Percentiles rank a stretch among this genome's conserved stretches.
Conservation (phyloP, 495 filamentous ascomycete species). For the Talaromyces borbonicus region DNA sequence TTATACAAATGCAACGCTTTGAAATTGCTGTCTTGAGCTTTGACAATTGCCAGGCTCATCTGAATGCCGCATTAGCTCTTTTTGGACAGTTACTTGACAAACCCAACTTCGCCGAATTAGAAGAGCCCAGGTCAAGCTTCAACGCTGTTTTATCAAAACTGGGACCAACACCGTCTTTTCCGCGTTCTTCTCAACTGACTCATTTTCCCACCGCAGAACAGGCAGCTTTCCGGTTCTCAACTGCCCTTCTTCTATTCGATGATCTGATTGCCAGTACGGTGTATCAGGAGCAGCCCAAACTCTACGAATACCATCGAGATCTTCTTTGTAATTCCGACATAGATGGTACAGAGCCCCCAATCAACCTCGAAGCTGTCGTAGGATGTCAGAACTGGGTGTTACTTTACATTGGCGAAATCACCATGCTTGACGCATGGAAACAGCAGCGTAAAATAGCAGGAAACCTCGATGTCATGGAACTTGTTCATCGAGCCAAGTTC, state of each 20-base stretch:
- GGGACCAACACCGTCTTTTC: constrained; percentile 17
- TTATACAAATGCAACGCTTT: constrained; percentile 44
- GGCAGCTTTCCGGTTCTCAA: constrained; percentile 43
- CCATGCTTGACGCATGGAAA: constrained; percentile 42
- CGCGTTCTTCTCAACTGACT: constrained; percentile 10
- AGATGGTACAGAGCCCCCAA: constrained; percentile 11
- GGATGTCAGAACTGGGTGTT: constrained; percentile 41
- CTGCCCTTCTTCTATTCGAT: constrained; percentile 35
- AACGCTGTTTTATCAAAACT: constrained; percentile 22
- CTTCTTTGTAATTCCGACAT: constrained; percentile 17
- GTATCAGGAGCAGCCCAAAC: constrained; percentile 28
- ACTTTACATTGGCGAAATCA: constrained; percentile 34
- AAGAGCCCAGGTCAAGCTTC: constrained; percentile 10
- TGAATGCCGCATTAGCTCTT: constrained; percentile 36
- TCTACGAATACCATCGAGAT: constrained; percentile 27
- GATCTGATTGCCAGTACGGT: constrained; percentile 41
- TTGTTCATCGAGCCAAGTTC: constrained; percentile 27
- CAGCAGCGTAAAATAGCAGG: constrained; percentile 28
- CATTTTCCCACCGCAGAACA: constrained; percentile 38
- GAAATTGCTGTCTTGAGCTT: constrained; percentile 34
- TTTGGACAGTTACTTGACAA: constrained; percentile 26
- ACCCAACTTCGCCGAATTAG: constrained; percentile 19
- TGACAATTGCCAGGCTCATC: constrained; percentile 39
- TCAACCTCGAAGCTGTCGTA: constrained; percentile 30
- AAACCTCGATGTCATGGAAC: constrained; percentile 34